Base-by-base conservation (phyloP, 192 early-diverging fungal genomes). In the Coemansia sp. region DNA sequence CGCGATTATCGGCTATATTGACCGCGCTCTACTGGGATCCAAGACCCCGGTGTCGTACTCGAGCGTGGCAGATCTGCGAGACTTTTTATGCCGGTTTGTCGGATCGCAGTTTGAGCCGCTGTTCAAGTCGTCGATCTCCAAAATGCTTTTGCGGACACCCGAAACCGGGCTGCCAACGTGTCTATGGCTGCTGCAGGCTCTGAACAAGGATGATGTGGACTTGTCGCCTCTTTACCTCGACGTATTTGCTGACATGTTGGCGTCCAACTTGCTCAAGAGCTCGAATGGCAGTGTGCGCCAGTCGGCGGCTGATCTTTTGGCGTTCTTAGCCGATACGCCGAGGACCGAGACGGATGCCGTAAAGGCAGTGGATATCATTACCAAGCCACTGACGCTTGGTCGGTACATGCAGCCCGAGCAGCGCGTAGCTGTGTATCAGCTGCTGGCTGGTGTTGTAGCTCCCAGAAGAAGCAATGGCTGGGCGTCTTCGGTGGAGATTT, bases 101-200 rank as follows among this genome's bases (percentile, higher is more conserved):
- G 70, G 81, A 24, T 72, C 66, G 4, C 63, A 77, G 35, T 88
- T 91, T 41, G 76, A 81, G 21, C 35, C 46, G 5, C 79, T 87
- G 46, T 84, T 93, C 48, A 57, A 84, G 14, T 75, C 87, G 19
- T 75, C 83, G 35, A 77, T 90, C n/a, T 84, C 90, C 37, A 85
- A 88, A 40, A 83, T 93, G 70, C 81, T 93, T 56, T 74, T 96
- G 44, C 86, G 94, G 40, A 90, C 94, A 10, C 94, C 94, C 14
- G 94, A 95, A 58, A 82, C 87, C 46, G 86, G 88, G 32, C 80
- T 93, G 40, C 62, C 19, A 79, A 90, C 58, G 82, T 88, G 76
- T 6, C 67, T 83, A 17, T 70, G 65, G 38, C 62, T 96, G 37
- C 87, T 89, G 62, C 65, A 81, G 63, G 75, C 82, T 15, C 65